Conservation (phyloP, 2,329 filamentous ascomycete species). For the Colletotrichum godetiae region DNA sequence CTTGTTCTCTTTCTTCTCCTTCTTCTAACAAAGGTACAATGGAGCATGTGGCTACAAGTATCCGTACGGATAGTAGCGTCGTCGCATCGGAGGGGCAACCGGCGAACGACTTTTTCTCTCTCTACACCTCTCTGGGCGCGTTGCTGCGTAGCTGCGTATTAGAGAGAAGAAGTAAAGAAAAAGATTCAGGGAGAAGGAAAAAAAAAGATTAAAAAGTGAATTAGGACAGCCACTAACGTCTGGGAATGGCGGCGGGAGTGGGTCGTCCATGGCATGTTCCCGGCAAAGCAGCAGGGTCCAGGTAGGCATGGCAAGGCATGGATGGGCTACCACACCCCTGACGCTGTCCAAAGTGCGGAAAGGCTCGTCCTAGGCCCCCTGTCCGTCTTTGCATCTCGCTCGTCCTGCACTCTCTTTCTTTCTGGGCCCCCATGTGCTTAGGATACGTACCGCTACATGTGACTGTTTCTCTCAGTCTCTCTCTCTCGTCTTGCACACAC, state of each 20-base stretch:
- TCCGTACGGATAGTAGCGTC: not conserved
- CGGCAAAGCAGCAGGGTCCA: conserved; percentile 32
- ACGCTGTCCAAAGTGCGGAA: conserved; percentile 21
- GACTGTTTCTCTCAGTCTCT: not conserved
- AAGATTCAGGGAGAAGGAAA: not conserved
- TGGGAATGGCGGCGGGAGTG: conserved; percentile 25
- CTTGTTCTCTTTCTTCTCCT: not conserved
- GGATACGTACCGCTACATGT: not conserved
- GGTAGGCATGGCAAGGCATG: not conserved
- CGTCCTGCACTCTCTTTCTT: not conserved
- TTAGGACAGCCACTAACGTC: conserved; percentile 30
- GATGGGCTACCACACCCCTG: conserved; percentile 3
- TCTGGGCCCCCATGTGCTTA: not conserved
- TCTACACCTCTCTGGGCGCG: no score
- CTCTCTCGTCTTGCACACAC: no score
- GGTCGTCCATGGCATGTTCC: conserved; percentile 27
- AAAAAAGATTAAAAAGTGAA: conserved; percentile 16
- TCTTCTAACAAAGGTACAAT: not conserved
- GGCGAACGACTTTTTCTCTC: not conserved
- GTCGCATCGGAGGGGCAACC: conserved; percentile 1
- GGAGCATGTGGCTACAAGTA: not conserved
- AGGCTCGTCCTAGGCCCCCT: conserved; percentile 21
- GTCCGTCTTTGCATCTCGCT: not conserved
- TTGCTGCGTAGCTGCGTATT: not conserved
- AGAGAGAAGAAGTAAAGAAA: not conserved